A percentile compares a stretch with the other conserved stretches of the same genome.
Conservation (phyloP, 805 yeast species). For the Kodamaea kaohsiungensis region DNA sequence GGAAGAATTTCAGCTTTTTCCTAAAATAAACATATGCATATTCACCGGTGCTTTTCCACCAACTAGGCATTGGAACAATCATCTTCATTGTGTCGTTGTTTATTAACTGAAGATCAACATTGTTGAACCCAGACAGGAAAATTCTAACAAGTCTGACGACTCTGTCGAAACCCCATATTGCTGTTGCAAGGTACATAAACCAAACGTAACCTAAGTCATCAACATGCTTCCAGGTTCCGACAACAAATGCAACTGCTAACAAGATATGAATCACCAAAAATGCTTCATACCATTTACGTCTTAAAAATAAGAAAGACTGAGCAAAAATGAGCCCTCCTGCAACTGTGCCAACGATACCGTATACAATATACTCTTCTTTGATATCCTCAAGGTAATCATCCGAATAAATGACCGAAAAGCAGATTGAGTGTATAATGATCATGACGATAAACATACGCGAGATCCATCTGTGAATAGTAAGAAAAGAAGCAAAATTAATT, state of each 20-base stretch:
- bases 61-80: slow-evolving; percentile 49
- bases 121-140: slow-evolving; percentile 34
- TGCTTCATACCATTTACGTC: slow-evolving; percentile 50
- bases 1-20: slow-evolving; percentile 51
- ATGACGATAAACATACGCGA: slow-evolving; percentile 20
- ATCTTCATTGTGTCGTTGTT: slow-evolving; percentile 51
- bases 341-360: slow-evolving; percentile 29
- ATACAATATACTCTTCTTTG: slow-evolving; percentile 23
- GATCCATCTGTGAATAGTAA: slow-evolving; percentile 25
- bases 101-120: slow-evolving; percentile 36
- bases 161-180: slow-evolving; percentile 43
- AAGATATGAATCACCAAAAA: slow-evolving; percentile 59
- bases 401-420: slow-evolving; percentile 12
- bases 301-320: slow-evolving; percentile 46
- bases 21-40: slow-evolving; percentile 59
- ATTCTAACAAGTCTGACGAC: slow-evolving; percentile 33
- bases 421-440: slow-evolving; percentile 21
- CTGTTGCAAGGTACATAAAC: slow-evolving; percentile 27
- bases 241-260: slow-evolving; percentile 49
- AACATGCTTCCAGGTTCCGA: slow-evolving; percentile 50
- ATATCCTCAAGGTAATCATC: slow-evolving; percentile 16
- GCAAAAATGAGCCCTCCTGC: slow-evolving; percentile 43
- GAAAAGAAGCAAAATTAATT: slow-evolving; percentile 15
- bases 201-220: slow-evolving; percentile 32
- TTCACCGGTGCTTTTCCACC: slow-evolving; percentile 63